Evolutionary conservation across 345 rosid species (phyloP), one percentile per base, ranked within the genome.

Genomic region (Ceriops zippeliana): DNA sequence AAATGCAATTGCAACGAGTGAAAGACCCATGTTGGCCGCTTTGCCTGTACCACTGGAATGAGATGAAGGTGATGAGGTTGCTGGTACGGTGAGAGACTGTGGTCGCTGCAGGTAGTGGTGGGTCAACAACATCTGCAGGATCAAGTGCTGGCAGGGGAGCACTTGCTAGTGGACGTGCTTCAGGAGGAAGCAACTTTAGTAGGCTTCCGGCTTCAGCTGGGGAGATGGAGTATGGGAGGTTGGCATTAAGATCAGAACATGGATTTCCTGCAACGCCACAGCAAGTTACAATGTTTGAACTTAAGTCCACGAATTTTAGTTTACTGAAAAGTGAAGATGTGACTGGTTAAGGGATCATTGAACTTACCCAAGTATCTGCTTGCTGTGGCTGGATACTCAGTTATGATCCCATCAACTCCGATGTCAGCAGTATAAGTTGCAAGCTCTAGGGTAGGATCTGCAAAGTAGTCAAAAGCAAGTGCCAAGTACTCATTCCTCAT

Each of bases 371-470:
- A 47, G 74, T 89, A 90, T 86, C 80, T 87, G 77, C 67, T 69
- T 20, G 95, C 96, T 0, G 97, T 90, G 61, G 80, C 92, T 8
- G 98, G 98, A 77, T 72, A 90, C 59, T 93, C 93, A 0, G 95
- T 93, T 57, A 86, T 37, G 67, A 90, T 66, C 19, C 97, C 97
- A 73, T 91, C 89, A 32, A 91, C 86, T 22, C 67, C 76, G 1
- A 74, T 52, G 21, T 81, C 90, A 64, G 73, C 72, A 34, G 75
- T 56, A 66, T 77, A 87, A 27, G 93, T 84, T 30, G 96, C 96
- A 69, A 91, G 66, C 78, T 93, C 96, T 46, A 79, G 8, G 0
- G 70, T 75, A 20, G 98, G 96, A 77, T 93, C 97, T 3, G 96
- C 65, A 31, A 79, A 78, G 85, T 69, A 93, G 83, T 91, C 97